Base-by-base conservation (phyloP, 2,329 filamentous ascomycete species). In the Waltergamsia citrina region DNA sequence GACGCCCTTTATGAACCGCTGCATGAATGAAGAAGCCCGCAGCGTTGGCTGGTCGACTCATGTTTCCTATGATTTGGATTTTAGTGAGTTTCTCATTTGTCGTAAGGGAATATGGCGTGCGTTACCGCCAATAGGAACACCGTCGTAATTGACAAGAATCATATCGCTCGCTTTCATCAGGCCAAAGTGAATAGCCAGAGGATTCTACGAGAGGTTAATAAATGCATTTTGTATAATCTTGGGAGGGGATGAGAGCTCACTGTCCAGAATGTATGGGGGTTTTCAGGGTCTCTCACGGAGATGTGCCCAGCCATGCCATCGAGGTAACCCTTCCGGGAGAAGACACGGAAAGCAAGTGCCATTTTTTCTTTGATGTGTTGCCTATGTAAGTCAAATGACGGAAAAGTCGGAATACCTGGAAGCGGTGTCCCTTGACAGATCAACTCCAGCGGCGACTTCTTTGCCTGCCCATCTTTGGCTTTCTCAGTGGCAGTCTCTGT, bases 11-110 rank as follows among this genome's bases (percentile, higher is more conserved):
- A 54, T 81, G 71, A n/a, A 84, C 62, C 4, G 77, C 78, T 54
- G 23, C 84, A 20, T 35, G 81, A 41, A 85, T 85, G 35, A 80
- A 53, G 46, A 83, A 84, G 0, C 78, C 80, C 0, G 80, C 78
- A 3, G 73, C 68, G 51, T 85, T 85, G 29, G 75, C 71, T 1
- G 78, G 74, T 16, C 68, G 59, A 2, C 56, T 59, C 33, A 57
- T 65, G 22, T 26, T 34, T 6, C 22, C 30, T n/a, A n/a, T n/a
- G n/a, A n/a, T n/a, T n/a, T n/a, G n/a, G n/a, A n/a, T n/a, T n/a
- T n/a, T n/a, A n/a, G n/a, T n/a, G n/a, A n/a, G n/a, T n/a, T n/a
- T n/a, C n/a, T n/a, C n/a, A n/a, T n/a, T n/a, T n/a, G n/a, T n/a
- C n/a, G n/a, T n/a, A n/a, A n/a, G n/a, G n/a, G n/a, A n/a, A n/a